phyloP scores from a whole-genome alignment of 2,329 filamentous ascomycete genomes.

The Sordariomycetes sp. region DNA sequence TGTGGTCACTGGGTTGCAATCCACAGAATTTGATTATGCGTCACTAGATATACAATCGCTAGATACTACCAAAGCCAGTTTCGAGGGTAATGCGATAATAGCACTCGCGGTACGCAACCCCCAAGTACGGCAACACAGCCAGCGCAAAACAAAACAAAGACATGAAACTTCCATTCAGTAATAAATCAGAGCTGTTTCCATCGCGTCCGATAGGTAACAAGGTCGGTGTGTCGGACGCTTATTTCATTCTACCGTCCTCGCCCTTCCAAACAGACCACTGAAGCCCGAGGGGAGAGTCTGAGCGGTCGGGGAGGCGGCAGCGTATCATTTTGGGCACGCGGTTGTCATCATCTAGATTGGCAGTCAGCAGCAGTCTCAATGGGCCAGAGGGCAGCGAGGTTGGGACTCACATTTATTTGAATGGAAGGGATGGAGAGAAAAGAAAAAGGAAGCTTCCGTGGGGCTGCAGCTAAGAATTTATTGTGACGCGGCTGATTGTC shows the following conservation, averaged over 20 bases:
- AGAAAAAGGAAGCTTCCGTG: slow-evolving; percentile 28
- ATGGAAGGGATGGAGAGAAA: slow-evolving; percentile 83
- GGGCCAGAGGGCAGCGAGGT: background rate
- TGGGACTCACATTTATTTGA: slow-evolving; percentile 83
- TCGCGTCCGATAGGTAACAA: slow-evolving; percentile 98
- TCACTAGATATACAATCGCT: too few species aligned
- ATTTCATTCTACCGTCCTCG: slow-evolving; percentile 74
- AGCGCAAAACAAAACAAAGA: slow-evolving; percentile 1
- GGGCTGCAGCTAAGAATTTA: slow-evolving; percentile 22
- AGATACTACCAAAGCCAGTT: too few species aligned
- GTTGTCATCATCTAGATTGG: slow-evolving; percentile 92
- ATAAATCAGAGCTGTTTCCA: slow-evolving; percentile 88
- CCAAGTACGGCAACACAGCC: too few species aligned
- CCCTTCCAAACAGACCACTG: slow-evolving; percentile 71
- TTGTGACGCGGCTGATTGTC: slow-evolving; percentile 14
- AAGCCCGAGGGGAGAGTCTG: slow-evolving; percentile 83
- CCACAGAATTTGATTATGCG: too few species aligned
- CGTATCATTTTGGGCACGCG: slow-evolving; percentile 87
- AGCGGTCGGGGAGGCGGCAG: slow-evolving; percentile 55
- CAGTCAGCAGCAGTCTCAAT: background rate
- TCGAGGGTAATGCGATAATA: too few species aligned
- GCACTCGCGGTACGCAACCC: too few species aligned
- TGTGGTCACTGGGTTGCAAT: too few species aligned
- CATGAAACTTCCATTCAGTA: slow-evolving; percentile 24
- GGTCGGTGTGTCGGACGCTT: slow-evolving; percentile 98